Evolutionary conservation across 2,329 filamentous ascomycete species (phyloP).

Genomic region (Cercospora sp.): DNA sequence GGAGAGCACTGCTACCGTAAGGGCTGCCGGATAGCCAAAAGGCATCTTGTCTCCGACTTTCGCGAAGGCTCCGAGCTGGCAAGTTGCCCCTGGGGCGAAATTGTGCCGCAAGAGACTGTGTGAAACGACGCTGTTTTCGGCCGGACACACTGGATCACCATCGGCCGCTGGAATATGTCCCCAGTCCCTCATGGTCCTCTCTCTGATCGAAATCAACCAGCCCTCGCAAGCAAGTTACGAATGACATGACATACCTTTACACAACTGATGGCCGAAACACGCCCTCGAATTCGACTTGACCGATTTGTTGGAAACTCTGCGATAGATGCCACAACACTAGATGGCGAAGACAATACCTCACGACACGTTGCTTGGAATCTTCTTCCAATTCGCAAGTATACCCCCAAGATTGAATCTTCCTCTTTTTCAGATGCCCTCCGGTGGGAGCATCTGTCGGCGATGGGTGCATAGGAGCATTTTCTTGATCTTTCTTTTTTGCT

Average conservation of each 20-base stretch:
- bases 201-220: not conserved
- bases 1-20: constrained; percentile 36
- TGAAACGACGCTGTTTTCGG: not conserved
- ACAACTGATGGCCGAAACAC: not conserved
- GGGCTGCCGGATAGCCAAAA: constrained; percentile 25
- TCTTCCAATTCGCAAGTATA: constrained; percentile 1
- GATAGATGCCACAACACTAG: not conserved
- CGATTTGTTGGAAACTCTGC: not conserved
- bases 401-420: not conserved
- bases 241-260: constrained; percentile 2
- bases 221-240: constrained; percentile 3
- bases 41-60: not conserved
- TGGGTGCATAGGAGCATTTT: not conserved
- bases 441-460: not conserved
- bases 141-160: not conserved
- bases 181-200: not conserved
- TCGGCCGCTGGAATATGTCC: not conserved
- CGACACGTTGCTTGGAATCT: not conserved
- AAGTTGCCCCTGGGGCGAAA: not conserved
- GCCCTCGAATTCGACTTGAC: not conserved
- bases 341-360: not conserved
- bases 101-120: not conserved
- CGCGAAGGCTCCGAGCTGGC: not conserved
- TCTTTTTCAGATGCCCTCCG: not conserved
- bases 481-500: not conserved